Percentiles rank a stretch among this genome's conserved stretches.
Conservation (phyloP, 768 basidiomycete species). For the Baorangia bicolor region DNA sequence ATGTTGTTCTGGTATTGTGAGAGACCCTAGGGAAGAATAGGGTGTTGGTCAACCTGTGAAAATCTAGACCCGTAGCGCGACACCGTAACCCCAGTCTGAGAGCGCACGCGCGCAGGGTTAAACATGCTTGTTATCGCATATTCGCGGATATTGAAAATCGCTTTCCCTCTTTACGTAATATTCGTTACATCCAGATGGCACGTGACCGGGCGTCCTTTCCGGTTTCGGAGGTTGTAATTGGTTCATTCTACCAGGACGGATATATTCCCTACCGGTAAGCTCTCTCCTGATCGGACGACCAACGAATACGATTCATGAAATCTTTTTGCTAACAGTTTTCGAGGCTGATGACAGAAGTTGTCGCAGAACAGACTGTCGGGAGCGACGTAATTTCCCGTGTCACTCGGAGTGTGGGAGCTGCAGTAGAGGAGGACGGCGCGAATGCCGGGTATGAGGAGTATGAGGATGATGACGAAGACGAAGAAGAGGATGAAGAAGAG, state of each 20-base stretch:
- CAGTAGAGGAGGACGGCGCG: conserved; percentile 24
- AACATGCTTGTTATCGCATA: conserved; percentile 6
- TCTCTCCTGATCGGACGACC: conserved; percentile 1
- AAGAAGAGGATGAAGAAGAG: conserved; percentile 55
- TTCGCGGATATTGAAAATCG: conserved; percentile 24
- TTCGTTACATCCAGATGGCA: background rate
- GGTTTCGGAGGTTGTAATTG: conserved; percentile 9
- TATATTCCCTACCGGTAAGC: conserved; percentile 13
- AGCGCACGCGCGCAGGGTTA: conserved; percentile 2
- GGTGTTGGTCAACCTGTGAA: background rate
- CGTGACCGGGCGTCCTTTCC: conserved; percentile 12
- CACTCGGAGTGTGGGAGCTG: background rate
- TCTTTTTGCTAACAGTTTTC: background rate
- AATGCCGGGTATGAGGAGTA: conserved; percentile 44
- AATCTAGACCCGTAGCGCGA: background rate
- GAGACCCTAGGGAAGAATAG: background rate
- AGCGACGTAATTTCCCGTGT: background rate
- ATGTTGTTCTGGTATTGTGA: conserved; percentile 20
- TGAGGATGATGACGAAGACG: conserved; percentile 55
- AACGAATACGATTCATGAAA: conserved; percentile 7
- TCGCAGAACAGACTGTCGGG: conserved; percentile 4
- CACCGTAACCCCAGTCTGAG: background rate
- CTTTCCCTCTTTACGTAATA: conserved; percentile 3
- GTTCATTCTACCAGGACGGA: background rate
- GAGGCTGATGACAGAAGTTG: conserved; percentile 14